Base-by-base conservation (phyloP, 2,329 filamentous ascomycete genomes). In the Mycocentrospora acerina region DNA sequence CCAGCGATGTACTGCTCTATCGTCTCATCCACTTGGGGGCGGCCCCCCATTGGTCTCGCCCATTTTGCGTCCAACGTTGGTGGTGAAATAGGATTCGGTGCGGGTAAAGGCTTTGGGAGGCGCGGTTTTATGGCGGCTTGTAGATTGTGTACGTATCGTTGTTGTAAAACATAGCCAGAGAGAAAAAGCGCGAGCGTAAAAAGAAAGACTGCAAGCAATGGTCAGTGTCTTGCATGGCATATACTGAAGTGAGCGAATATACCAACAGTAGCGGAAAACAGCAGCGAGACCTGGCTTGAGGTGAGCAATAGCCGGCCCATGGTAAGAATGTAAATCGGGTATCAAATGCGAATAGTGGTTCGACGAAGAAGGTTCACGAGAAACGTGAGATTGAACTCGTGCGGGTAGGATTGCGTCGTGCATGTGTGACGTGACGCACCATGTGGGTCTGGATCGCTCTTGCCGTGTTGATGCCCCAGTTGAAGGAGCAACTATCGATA, bases 101-200 rank as follows among this genome's bases (percentile, higher is more conserved):
- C 48, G 32, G 60, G 58, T 5, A 71, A 57, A 13, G 70, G 66
- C 37, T 66, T 64, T 0, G 72, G 72, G 35, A 59, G 73, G 66
- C 47, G 75, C 34, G 75, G 77, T 51, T 77, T 78, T 56, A 95
- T 84, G 13, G 86, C 86, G 39, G 76, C 73, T 56, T 91, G 86
- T 22, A 96, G 77, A 54, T 85, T 84, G 46, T 79, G 80, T 4
- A 95, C 80, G 1, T 89, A 93, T 55, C 88, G 82, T 67, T 96
- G 90, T 60, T 96, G 90, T 36, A 95, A 78, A 3, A 83, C 79
- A 66, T 94, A 95, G 57, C 90, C 90, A 35, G 87, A 89, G 22
- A 95, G 75, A 66, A 96, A 96, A 17, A 96, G 81, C 4, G 90
- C 80, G 25, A 83, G 67, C 3, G 90, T 95, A 68, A 88, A 95